These are phyloP conservation scores for Ophiostoma australiae DNA, from an alignment of 2,329 filamentous ascomycete genomes.

Conservation along the genomic window DNA sequence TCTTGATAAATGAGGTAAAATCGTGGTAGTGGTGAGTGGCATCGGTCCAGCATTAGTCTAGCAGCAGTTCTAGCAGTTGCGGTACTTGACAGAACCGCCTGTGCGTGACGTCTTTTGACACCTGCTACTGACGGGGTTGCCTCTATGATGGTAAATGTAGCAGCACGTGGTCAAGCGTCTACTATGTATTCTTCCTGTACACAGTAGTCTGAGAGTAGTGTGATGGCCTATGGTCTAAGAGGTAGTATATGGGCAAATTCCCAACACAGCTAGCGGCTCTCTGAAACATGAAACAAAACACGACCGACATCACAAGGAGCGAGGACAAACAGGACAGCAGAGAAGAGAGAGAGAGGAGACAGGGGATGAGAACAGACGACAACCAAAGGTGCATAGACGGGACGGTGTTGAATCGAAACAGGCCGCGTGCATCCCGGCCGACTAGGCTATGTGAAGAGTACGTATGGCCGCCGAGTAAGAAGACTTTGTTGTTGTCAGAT, in stretches of 20 bases:
- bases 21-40: neutral
- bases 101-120: neutral
- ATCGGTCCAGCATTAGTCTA: neutral
- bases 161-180: neutral
- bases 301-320: neutral
- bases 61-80: too few relatives aligned
- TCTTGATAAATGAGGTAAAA: neutral
- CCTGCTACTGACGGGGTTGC: neutral
- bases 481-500: too few relatives aligned
- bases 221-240: neutral
- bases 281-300: conserved; percentile 7
- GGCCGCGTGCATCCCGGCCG: neutral
- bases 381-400: neutral
- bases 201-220: neutral
- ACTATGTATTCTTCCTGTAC: neutral
- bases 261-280: neutral
- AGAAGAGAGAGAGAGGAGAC: neutral
- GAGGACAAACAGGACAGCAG: too few relatives aligned
- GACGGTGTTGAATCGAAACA: conserved; percentile 4
- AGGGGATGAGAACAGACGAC: neutral
- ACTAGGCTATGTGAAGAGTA: neutral
- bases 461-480: too few relatives aligned
- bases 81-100: neutral
- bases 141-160: neutral
- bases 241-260: neutral